A percentile compares a stretch with the other conserved stretches of the same genome.
Conservation (phyloP, 805 yeast species). For the Metschnikowia sp. region DNA sequence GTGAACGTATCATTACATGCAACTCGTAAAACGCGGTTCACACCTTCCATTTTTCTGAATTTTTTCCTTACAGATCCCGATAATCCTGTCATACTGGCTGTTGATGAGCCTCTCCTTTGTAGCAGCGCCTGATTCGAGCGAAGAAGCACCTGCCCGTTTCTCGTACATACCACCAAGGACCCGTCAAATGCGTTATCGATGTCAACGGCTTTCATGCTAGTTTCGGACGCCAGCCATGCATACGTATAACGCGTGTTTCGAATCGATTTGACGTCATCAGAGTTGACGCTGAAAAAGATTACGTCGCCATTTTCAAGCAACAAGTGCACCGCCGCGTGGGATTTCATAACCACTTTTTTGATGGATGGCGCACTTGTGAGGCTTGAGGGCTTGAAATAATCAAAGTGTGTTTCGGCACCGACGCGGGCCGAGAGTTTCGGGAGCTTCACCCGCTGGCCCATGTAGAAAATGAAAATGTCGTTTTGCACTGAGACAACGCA, state of each 20-base stretch:
- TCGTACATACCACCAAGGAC: conserved; percentile 61
- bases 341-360: conserved; percentile 31
- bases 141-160: conserved; percentile 64
- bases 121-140: conserved; percentile 21
- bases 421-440: conserved; percentile 38
- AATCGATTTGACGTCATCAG: conserved; percentile 24
- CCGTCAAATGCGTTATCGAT: conserved; percentile 69
- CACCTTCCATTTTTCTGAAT: conserved; percentile 48
- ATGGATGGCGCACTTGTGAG: conserved; percentile 41
- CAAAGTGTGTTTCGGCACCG: conserved; percentile 44
- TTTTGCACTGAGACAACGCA: conserved; percentile 55
- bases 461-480: conserved; percentile 60
- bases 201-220: conserved; percentile 58
- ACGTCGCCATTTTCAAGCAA: conserved; percentile 61
- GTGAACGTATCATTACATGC: conserved; percentile 61
- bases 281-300: conserved; percentile 32
- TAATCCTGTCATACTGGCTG: conserved; percentile 26
- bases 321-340: conserved; percentile 44
- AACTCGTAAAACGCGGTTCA: conserved; percentile 62
- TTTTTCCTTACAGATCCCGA: conserved; percentile 33
- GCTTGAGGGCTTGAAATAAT: conserved; percentile 50
- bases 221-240: conserved; percentile 63
- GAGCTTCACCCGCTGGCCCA: conserved; percentile 52
- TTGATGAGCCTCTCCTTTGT: conserved; percentile 29
- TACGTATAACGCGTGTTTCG: conserved; percentile 43